Evolutionary conservation across 805 yeast species (phyloP).

Genomic region (Henningerozyma blattae): DNA sequence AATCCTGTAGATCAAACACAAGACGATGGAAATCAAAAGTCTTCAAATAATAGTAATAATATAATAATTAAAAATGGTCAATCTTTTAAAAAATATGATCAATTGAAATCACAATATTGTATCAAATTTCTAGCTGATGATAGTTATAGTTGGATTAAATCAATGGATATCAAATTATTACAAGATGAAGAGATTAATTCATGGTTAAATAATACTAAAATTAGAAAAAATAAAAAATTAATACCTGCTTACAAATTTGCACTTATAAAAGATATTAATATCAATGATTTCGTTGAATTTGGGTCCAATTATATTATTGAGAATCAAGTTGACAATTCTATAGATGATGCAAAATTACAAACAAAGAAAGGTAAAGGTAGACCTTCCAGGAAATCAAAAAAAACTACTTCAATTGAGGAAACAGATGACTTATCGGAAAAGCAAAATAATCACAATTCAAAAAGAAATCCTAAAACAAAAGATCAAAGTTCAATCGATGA

Average conservation of each 20-base stretch:
- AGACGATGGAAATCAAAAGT: not conserved
- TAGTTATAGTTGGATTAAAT: slow-evolving; percentile 24
- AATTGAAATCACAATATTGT: slow-evolving; percentile 14
- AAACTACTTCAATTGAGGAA: not conserved
- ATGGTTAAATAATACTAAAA: slow-evolving; percentile 24
- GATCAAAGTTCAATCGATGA: not conserved
- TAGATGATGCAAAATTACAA: not conserved
- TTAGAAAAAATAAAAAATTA: slow-evolving; percentile 37
- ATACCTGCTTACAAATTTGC: slow-evolving; percentile 41
- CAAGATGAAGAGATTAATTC: slow-evolving; percentile 12
- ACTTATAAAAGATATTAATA: slow-evolving; percentile 23
- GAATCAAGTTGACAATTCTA: not conserved
- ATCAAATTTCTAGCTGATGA: slow-evolving; percentile 25
- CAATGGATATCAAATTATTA: slow-evolving; percentile 13
- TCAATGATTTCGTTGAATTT: slow-evolving; percentile 26
- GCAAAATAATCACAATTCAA: not conserved
- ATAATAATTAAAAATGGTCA: not conserved
- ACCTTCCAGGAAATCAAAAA: too few relatives aligned
- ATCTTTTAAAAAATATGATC: slow-evolving; percentile 13
- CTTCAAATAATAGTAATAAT: not conserved
- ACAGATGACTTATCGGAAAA: not conserved
- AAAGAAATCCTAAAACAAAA: not conserved
- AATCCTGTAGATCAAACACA: too few relatives aligned
- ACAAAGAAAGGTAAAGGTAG: not conserved
- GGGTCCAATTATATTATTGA: too few relatives aligned